A percentile compares a stretch with the other conserved stretches of the same genome.
These are phyloP conservation scores for Beta corolliflora DNA, from an alignment of 179 eudicot species.

Conservation along the genomic window DNA sequence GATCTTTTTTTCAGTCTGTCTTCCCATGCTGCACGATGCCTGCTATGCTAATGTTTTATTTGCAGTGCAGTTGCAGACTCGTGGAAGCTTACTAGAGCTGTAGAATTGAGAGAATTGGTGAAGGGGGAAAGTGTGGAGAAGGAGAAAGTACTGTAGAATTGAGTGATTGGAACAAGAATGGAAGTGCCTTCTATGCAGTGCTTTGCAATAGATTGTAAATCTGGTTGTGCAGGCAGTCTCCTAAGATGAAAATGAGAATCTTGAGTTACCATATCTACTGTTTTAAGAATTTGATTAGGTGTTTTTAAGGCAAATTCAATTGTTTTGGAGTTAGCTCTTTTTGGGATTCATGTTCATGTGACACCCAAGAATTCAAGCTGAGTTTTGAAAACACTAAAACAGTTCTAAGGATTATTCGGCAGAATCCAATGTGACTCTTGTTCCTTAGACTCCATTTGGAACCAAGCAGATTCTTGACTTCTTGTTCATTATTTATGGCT, in stretches of 20 bases:
- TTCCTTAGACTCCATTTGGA: neutral
- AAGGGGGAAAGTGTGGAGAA: neutral
- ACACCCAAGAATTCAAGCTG: neutral
- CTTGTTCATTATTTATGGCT: too few species aligned
- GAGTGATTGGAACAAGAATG: neutral
- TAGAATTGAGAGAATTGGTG: neutral
- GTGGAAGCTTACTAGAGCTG: neutral
- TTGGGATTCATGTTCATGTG: neutral
- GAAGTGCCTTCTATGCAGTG: neutral
- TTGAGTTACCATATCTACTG: too few species aligned
- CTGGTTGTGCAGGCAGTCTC: too few species aligned
- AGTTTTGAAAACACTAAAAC: neutral
- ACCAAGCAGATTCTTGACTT: neutral
- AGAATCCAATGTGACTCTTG: neutral
- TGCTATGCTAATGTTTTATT: neutral
- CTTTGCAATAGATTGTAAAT: too few species aligned
- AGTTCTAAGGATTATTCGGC: neutral
- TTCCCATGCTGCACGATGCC: neutral
- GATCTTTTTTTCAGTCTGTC: neutral
- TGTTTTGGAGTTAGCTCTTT: too few species aligned
- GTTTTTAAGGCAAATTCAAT: too few species aligned
- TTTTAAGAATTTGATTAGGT: too few species aligned
- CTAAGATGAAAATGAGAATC: too few species aligned
- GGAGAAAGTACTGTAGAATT: neutral
- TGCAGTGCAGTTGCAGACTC: neutral